These are phyloP conservation scores for Aurantiochytrium sp. DNA, from an alignment of 108 stramenopile species.

Conservation along the genomic window DNA sequence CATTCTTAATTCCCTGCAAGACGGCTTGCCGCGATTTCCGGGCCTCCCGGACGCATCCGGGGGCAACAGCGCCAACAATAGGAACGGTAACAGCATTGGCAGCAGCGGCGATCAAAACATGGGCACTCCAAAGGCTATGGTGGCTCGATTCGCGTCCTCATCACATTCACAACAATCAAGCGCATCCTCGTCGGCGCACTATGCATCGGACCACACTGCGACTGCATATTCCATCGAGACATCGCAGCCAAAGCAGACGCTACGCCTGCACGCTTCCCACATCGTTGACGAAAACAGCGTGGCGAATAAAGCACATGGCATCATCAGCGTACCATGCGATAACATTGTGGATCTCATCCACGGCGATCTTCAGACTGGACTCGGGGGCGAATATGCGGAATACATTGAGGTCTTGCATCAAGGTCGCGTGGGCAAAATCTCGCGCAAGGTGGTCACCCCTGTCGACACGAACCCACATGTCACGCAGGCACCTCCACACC, in stretches of 20 bases:
- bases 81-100: too few relatives aligned
- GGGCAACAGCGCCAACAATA: too few relatives aligned
- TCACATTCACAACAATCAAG: not conserved
- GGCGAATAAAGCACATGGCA: not conserved
- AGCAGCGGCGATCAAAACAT: too few relatives aligned
- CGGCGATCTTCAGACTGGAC: not conserved
- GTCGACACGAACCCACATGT: not conserved
- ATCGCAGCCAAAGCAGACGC: not conserved
- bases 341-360: not conserved
- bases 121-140: too few relatives aligned
- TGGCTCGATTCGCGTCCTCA: not conserved
- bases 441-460: not conserved
- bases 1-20: not conserved
- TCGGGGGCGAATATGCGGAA: not conserved
- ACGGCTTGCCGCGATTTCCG: not conserved
- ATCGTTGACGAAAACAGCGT: not conserved
- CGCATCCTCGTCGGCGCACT: not conserved
- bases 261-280: not conserved
- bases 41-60: not conserved
- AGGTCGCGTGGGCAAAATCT: not conserved
- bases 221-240: not conserved
- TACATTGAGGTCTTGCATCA: not conserved
- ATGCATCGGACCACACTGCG: too few relatives aligned
- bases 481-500: not conserved
- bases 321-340: constrained; percentile 9